Conservation (phyloP, 139 green algal species). For the Desmodesmus armatus region DNA sequence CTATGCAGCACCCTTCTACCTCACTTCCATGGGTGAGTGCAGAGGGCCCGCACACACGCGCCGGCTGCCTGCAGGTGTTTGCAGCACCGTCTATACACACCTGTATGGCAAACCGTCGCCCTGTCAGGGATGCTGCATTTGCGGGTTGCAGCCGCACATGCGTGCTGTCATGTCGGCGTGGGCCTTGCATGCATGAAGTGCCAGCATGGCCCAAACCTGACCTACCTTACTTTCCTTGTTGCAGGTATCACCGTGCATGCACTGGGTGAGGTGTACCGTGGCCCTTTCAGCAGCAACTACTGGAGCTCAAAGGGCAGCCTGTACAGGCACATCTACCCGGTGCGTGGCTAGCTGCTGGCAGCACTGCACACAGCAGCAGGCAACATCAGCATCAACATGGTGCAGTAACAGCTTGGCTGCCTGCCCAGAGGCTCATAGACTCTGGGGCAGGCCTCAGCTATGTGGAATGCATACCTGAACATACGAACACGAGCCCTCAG, state of each 20-base stretch:
- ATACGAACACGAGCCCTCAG: too few species aligned
- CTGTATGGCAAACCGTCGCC: not conserved
- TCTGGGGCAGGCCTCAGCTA: too few species aligned
- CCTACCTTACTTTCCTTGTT: not conserved
- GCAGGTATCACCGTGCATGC: constrained; percentile 9
- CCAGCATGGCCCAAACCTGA: too few species aligned
- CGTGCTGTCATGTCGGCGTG: not conserved
- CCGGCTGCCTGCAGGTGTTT: not conserved
- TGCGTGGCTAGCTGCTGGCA: not conserved
- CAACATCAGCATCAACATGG: not conserved
- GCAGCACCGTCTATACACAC: not conserved
- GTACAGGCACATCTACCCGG: constrained; percentile 7
- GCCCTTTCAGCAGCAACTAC: not conserved
- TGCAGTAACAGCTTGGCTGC: not conserved
- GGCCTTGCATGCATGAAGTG: too few species aligned
- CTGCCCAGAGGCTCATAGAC: too few species aligned
- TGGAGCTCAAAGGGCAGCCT: not conserved
- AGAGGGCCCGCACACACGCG: not conserved
- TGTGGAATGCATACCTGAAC: too few species aligned
- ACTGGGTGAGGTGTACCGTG: constrained; percentile 2
- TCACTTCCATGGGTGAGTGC: constrained; percentile 4
- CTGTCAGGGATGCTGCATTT: not conserved
- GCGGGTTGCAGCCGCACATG: not conserved
- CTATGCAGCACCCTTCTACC: constrained; percentile 17
- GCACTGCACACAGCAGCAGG: not conserved